Evolutionary conservation across 495 filamentous ascomycete species (phyloP), one percentile per base, ranked within the genome.

Genomic region (Sordaria brevicollis): DNA sequence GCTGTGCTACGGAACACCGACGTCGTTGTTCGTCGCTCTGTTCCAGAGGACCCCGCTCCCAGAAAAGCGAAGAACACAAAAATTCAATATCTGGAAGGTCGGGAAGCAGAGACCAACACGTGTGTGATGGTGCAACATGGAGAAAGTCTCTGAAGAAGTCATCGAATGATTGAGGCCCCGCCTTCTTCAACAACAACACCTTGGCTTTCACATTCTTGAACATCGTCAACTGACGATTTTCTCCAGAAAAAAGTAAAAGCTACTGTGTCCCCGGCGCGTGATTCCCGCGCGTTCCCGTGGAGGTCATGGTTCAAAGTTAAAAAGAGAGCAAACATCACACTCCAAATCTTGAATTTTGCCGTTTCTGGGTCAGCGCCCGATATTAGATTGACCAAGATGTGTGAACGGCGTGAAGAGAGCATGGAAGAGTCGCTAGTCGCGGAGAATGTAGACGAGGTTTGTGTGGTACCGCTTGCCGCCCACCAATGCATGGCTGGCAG

Each of bases 381-480:
- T 62, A 62, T 62, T 31, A 29, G 49, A 25, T 13, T 29, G 49
- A 57, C 11, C 49, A 57, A 29, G 49, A 29, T 29, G 19, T 25
- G 43, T 54, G 21, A 66, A 25, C 36, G 9, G 67, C 34, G 39
- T 35, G 39, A 41, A 31, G 66, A 19, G 38, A 3, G 5, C 13
- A 43, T 15, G 9, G 69, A 34, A 70, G 25, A 66, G 33, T 68
- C 4, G 70, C 54, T 67, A 65, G 68, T 68, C 68, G 68, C 70
- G 49, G 49, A 29, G 49, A 57, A 29, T 21, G 21, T 17, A 31
- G 49, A 62, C 5, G 49, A 62, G 49, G 25, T 62, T 62, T 70
- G 72, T 72, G 75, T 74, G 75, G 74, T 73, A 72, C 70, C 65
- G 77, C 73, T 79, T 79, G 71, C 77, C 78, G 78, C 78, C 76